Evolutionary conservation across 2,329 filamentous ascomycete species (phyloP), one percentile per base, ranked within the genome.

Genomic region (Periglandula ipomoeae): DNA sequence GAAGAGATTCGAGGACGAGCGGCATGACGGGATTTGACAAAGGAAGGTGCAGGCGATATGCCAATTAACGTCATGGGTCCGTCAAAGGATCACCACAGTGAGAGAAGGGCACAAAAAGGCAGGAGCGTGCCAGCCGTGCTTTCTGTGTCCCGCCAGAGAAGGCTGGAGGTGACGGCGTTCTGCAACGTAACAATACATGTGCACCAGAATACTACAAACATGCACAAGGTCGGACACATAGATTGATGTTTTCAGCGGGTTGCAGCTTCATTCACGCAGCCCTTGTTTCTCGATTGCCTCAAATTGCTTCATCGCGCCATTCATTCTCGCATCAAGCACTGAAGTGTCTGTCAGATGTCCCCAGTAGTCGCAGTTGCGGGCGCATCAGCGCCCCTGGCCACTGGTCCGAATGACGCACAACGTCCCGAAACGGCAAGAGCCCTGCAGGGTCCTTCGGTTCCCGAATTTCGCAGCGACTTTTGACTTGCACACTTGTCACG

Each of bases 341-440:
- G n/a, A n/a, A n/a, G n/a, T n/a, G n/a, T n/a, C n/a, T n/a, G n/a
- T n/a, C n/a, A n/a, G n/a, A n/a, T n/a, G n/a, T n/a, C n/a, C n/a
- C n/a, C n/a, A n/a, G n/a, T n/a, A n/a, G n/a, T n/a, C n/a, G n/a
- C n/a, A n/a, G n/a, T n/a, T n/a, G n/a, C n/a, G n/a, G n/a, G n/a
- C n/a, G n/a, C n/a, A n/a, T n/a, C n/a, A n/a, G n/a, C n/a, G n/a
- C n/a, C n/a, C n/a, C n/a, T n/a, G n/a, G n/a, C n/a, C n/a, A n/a
- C n/a, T n/a, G n/a, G n/a, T n/a, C n/a, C n/a, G n/a, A 39, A 46
- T 26, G 24, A 46, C 23, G 44, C 44, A 42, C 30, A n/a, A 24
- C 20, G n/a, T 22, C 37, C 35, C 23, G 17, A 50, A 46, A 47
- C 40, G 41, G 37, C 50, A 49, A 26, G 32, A 44, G n/a, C 42